Evolutionary conservation across 495 filamentous ascomycete genomes (phyloP).

Genomic region (Neurospora tetraspora): DNA sequence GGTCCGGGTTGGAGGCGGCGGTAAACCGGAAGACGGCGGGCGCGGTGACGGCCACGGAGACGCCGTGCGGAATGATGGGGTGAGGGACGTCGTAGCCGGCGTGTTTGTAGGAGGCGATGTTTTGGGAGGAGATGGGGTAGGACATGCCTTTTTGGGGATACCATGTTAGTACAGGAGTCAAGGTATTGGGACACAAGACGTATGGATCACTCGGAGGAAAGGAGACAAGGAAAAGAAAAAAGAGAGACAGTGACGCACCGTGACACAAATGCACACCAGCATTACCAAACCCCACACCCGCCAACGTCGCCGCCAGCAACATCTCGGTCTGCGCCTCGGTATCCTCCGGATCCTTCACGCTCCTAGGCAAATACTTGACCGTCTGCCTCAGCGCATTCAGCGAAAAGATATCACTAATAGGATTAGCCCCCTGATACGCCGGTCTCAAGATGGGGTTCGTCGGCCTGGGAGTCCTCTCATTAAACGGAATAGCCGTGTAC

Average conservation of each 20-base stretch:
- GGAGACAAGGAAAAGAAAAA: neutral
- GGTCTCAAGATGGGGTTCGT: constrained; percentile 83
- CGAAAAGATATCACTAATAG: constrained; percentile 93
- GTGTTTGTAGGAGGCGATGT: constrained; percentile 74
- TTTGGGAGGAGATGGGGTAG: constrained; percentile 90
- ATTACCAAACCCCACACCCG: constrained; percentile 94
- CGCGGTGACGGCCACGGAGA: constrained; percentile 88
- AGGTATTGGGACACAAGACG: neutral
- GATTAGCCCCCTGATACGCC: constrained; percentile 94
- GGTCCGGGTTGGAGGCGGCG: constrained; percentile 77
- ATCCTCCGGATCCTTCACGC: constrained; percentile 80
- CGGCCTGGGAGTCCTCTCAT: constrained; percentile 72
- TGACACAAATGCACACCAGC: constrained; percentile 96
- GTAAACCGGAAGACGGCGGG: constrained; percentile 94
- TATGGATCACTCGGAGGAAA: neutral
- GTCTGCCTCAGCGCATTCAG: constrained; percentile 70
- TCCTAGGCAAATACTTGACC: constrained; percentile 82
- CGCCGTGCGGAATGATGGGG: constrained; percentile 90
- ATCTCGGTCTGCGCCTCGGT: constrained; percentile 86
- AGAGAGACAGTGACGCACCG: constrained; percentile 31
- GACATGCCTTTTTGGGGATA: constrained; percentile 56
- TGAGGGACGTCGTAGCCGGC: constrained; percentile 62
- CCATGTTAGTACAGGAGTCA: neutral
- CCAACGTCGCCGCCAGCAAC: constrained; percentile 87
- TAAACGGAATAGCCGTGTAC: constrained; percentile 93